Base-by-base conservation (phyloP, 352 stramenopile species). In the Phytophthora litchii region DNA sequence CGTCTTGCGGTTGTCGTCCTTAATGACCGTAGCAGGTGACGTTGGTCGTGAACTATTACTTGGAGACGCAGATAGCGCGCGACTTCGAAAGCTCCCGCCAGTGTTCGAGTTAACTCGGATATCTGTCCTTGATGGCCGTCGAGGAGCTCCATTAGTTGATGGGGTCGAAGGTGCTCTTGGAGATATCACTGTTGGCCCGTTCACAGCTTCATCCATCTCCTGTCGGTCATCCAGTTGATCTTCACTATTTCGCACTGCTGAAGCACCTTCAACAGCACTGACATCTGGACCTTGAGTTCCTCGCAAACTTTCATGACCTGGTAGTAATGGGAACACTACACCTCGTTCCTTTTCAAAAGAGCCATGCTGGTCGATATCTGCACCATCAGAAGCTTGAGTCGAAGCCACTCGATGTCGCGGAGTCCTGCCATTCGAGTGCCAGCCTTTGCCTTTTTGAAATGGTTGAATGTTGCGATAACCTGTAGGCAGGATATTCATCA, bases 381-480 rank as follows among this genome's bases (percentile, higher is more conserved):
- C 4, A 7, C 31, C 42, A 23, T 62, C 31, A 0, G 45, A 58
- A 41, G 54, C 31, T 65, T 56, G 54, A 14, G 49, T 53, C 6
- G 46, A 56, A 1, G 41, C 56, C 16, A 17, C 44, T 34, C 57
- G 56, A 40, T 54, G 49, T 20, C 62, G 16, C 13, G 56, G 34
- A 0, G 50, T 59, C 35, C 67, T 65, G 8, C 81, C 81, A 25
- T 91, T 91, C 45, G 67, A 64, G 54, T 89, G 81, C 79, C 81
- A 91, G 9, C 77, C 77, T 61, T 80, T 68, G 45, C 78, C 81
- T 21, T 80, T 83, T 25, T 86, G 78, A 62, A 91, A 80, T 8
- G 75, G 81, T 40, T 88, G 77, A n/a, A 91, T 76, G 46, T 88
- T 77, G 35, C 79, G 77, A 50, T 89, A 89, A 0, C 81, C 81